These are phyloP conservation scores for Tuber magnatum DNA, from an alignment of 495 filamentous ascomycete genomes.

Conservation along the genomic window DNA sequence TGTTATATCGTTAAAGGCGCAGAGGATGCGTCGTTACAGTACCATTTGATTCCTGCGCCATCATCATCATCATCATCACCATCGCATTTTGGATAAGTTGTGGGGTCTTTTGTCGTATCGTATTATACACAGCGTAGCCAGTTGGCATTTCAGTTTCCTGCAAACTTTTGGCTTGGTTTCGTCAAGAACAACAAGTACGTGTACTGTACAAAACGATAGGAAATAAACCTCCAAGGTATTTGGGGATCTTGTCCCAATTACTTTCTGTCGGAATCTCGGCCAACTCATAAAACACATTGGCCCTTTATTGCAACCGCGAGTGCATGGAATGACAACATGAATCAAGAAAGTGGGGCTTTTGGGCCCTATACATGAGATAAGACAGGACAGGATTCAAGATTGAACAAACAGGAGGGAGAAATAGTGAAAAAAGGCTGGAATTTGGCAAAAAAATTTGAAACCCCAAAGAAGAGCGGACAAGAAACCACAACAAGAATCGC, in stretches of 20 bases:
- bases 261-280: not conserved
- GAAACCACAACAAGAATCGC: not conserved
- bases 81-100: not conserved
- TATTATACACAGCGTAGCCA: not conserved
- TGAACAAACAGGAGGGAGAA: not conserved
- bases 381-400: not conserved
- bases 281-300: not conserved
- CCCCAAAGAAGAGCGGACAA: not conserved
- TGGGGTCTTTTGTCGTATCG: not conserved
- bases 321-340: not conserved
- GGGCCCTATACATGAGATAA: not conserved
- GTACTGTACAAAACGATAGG: not conserved
- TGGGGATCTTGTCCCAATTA: not conserved
- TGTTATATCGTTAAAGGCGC: not conserved
- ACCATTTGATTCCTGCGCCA: not conserved
- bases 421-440: not conserved
- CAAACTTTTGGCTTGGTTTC: not conserved
- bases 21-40: not conserved
- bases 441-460: not conserved
- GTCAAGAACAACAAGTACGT: not conserved
- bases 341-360: not conserved
- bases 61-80: not conserved
- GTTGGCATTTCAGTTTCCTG: not conserved
- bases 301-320: not conserved
- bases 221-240: not conserved